A percentile compares a stretch with the other conserved stretches of the same genome.
Evolutionary conservation across 768 basidiomycete species (phyloP).

Genomic region (Suillus fuscotomentosus): DNA sequence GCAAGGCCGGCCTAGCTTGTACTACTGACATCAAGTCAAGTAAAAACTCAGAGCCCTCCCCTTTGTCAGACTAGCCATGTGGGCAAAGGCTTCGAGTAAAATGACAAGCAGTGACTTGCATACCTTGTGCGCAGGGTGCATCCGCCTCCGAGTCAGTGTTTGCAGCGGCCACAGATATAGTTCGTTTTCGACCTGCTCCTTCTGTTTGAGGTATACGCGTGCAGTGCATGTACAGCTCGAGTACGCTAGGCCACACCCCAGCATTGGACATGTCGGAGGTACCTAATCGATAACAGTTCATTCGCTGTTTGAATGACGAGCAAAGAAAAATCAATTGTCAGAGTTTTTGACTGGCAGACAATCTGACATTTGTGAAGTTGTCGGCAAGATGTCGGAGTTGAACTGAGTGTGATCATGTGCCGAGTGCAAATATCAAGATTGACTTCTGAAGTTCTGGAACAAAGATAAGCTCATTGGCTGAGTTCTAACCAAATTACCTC

Average conservation of each 20-base stretch:
- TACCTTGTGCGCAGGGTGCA: not conserved
- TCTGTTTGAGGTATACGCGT: not conserved
- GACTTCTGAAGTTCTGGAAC: too few relatives aligned
- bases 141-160: not conserved
- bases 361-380: too few relatives aligned
- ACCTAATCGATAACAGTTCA: too few relatives aligned
- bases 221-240: not conserved
- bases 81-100: not conserved
- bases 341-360: too few relatives aligned
- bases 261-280: too few relatives aligned
- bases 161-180: not conserved
- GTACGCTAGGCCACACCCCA: not conserved
- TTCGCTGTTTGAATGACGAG: too few relatives aligned
- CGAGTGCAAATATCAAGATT: too few relatives aligned
- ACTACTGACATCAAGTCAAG: not conserved
- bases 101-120: not conserved
- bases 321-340: too few relatives aligned
- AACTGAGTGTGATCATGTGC: too few relatives aligned
- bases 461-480: too few relatives aligned
- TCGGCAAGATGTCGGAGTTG: too few relatives aligned
- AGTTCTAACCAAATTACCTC: too few relatives aligned
- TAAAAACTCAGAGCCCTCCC: not conserved
- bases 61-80: not conserved
- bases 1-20: not conserved
- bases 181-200: not conserved